Evolutionary conservation across 495 filamentous ascomycete species (phyloP).

Genomic region (Bombardia bombarda): DNA sequence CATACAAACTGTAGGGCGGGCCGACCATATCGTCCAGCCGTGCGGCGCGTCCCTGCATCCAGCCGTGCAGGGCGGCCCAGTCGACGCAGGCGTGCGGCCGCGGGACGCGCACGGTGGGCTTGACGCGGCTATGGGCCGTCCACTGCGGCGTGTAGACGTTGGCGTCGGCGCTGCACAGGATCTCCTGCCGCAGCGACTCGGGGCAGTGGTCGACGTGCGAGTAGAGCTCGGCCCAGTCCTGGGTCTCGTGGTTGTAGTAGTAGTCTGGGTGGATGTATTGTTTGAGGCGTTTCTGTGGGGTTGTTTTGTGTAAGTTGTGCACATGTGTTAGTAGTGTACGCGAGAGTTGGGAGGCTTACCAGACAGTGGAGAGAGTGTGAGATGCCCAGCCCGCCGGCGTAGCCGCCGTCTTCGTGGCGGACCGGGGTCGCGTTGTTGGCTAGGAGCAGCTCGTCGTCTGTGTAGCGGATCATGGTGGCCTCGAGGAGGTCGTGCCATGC

Average conservation of each 20-base stretch:
- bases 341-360: slow-evolving; percentile 1
- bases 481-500: slow-evolving; percentile 15
- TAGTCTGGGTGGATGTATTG: slow-evolving; percentile 17
- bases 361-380: slow-evolving; percentile 16
- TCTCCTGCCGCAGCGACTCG: slow-evolving; percentile 9
- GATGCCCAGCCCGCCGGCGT: slow-evolving; percentile 11
- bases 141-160: slow-evolving; percentile 13
- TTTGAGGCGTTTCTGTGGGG: slow-evolving; percentile 14
- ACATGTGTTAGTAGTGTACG: not conserved
- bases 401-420: slow-evolving; percentile 12
- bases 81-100: slow-evolving; percentile 24
- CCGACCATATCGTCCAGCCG: slow-evolving; percentile 14
- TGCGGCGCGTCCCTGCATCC: slow-evolving; percentile 18
- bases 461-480: slow-evolving; percentile 8
- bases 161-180: slow-evolving; percentile 9
- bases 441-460: slow-evolving; percentile 6
- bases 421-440: slow-evolving; percentile 9
- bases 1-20: too few species aligned
- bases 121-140: slow-evolving; percentile 8
- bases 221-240: slow-evolving; percentile 10
- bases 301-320: not conserved
- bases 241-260: slow-evolving; percentile 5
- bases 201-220: slow-evolving; percentile 16
- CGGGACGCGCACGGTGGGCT: slow-evolving; percentile 8
- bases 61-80: slow-evolving; percentile 21